These are phyloP conservation scores for Eragrostis curvula DNA, from an alignment of 176 grass and related monocot species.

Conservation along the genomic window DNA sequence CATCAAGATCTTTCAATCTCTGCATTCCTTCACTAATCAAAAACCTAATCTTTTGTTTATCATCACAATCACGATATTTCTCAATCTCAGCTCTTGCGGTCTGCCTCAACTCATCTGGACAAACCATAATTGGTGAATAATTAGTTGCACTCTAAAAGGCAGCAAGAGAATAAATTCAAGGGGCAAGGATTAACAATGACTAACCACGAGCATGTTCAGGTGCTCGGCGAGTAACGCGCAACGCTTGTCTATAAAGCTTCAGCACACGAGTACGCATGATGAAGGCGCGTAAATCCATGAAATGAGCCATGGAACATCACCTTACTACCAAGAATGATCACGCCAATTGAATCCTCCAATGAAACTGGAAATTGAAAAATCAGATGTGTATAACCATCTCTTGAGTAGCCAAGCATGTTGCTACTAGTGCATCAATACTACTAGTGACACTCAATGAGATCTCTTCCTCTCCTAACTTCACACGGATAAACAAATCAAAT, in stretches of 20 bases:
- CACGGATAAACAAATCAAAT: conserved; percentile 6
- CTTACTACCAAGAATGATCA: conserved; percentile 23
- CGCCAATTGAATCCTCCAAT: conserved; percentile 2
- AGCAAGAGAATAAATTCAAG: conserved; percentile 16
- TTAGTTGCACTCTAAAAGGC: conserved; percentile 22
- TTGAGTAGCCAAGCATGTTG: too few species aligned
- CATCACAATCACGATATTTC: conserved; percentile 76
- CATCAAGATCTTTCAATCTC: conserved; percentile 87
- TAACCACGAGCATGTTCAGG: conserved; percentile 66
- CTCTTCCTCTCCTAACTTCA: neutral
- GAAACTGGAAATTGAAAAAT: conserved; percentile 17
- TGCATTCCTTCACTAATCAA: conserved; percentile 85
- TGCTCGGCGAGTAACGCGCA: conserved; percentile 56
- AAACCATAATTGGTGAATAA: conserved; percentile 35
- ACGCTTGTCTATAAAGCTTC: conserved; percentile 79
- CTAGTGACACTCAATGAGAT: neutral
- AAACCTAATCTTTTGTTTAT: conserved; percentile 86
- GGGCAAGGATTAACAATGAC: conserved; percentile 12
- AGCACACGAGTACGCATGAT: conserved; percentile 73
- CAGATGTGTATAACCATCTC: neutral
- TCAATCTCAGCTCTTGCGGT: conserved; percentile 81
- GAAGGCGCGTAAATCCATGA: conserved; percentile 77
- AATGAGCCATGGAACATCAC: conserved; percentile 50
- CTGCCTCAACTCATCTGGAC: conserved; percentile 75
- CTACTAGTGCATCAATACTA: neutral